Percentiles rank a stretch among this genome's conserved stretches.
Conservation (phyloP, 139 green algal genomes). For the Gonium pectorale region DNA sequence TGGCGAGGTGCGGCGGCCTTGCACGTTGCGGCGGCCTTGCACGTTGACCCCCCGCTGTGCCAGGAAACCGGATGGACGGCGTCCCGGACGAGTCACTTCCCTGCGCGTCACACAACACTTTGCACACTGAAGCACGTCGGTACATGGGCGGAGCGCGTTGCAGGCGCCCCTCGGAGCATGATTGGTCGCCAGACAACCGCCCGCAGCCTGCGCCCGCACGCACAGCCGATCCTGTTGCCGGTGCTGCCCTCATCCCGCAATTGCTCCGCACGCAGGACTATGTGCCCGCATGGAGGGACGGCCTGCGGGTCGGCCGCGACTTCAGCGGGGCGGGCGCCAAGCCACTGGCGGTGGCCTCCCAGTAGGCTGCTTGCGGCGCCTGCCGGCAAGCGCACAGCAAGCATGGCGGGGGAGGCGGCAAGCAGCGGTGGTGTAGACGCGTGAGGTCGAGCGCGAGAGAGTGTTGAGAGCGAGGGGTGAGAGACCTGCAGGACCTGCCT, state of each 20-base stretch:
- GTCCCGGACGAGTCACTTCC: neutral
- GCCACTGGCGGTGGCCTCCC: too few relatives aligned
- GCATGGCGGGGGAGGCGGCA: too few relatives aligned
- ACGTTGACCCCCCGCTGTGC: neutral
- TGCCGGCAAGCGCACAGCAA: too few relatives aligned
- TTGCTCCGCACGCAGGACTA: constrained; percentile 6
- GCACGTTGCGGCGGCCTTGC: neutral
- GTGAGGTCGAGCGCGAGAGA: too few relatives aligned
- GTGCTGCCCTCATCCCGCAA: too few relatives aligned
- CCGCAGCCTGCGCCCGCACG: neutral
- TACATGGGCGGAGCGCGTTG: neutral
- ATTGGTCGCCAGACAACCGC: neutral
- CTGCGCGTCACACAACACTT: neutral
- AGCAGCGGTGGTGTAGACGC: too few relatives aligned
- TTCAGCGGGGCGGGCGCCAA: too few relatives aligned
- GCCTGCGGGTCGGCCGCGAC: neutral
- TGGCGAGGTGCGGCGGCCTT: neutral
- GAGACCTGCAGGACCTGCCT: too few relatives aligned
- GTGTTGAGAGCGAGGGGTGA: too few relatives aligned
- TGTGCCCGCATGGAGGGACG: constrained; percentile 1
- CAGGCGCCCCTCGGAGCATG: neutral
- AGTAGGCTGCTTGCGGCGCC: too few relatives aligned
- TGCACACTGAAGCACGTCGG: neutral
- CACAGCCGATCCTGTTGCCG: neutral
- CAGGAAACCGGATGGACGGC: neutral